Evolutionary conservation across 1,139 yeast species (phyloP).

Genomic region (Schizosaccharomyces versatilis): DNA sequence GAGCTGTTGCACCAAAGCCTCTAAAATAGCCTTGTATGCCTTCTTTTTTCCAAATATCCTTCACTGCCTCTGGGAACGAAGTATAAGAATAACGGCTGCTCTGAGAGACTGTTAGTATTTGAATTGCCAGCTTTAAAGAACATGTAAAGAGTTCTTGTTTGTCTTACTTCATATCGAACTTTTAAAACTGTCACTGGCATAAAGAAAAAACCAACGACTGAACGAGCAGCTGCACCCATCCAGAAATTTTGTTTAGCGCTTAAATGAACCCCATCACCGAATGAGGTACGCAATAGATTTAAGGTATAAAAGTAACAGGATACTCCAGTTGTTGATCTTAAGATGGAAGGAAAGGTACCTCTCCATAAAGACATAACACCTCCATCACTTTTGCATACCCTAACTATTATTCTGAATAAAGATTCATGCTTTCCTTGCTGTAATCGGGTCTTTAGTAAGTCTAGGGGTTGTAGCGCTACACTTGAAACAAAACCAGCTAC

Average conservation of each 20-base stretch:
- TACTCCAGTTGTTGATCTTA: constrained; percentile 78
- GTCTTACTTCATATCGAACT: constrained; percentile 32
- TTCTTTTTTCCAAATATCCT: constrained; percentile 30
- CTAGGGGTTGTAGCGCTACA: constrained; percentile 68
- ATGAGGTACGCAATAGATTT: constrained; percentile 25
- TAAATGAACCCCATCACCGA: constrained; percentile 24
- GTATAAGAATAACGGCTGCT: constrained; percentile 41
- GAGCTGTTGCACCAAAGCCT: constrained; percentile 71
- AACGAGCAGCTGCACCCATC: constrained; percentile 63
- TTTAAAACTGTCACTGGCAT: constrained; percentile 96
- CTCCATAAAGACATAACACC: constrained; percentile 49
- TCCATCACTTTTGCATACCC: neutral
- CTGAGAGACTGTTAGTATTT: neutral
- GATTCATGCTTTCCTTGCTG: constrained; percentile 39
- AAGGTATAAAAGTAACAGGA: constrained; percentile 62
- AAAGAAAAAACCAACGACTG: constrained; percentile 64
- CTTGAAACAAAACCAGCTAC: constrained; percentile 72
- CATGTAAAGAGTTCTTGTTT: neutral
- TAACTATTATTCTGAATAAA: constrained; percentile 26
- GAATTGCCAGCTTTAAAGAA: no score
- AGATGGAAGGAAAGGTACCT: constrained; percentile 76
- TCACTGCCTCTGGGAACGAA: constrained; percentile 40
- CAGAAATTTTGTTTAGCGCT: constrained; percentile 46
- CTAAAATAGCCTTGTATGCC: constrained; percentile 52
- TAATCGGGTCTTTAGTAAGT: constrained; percentile 65